phyloP scores from a whole-genome alignment of 2,329 filamentous ascomycete species.

The Epichloe scottii region DNA sequence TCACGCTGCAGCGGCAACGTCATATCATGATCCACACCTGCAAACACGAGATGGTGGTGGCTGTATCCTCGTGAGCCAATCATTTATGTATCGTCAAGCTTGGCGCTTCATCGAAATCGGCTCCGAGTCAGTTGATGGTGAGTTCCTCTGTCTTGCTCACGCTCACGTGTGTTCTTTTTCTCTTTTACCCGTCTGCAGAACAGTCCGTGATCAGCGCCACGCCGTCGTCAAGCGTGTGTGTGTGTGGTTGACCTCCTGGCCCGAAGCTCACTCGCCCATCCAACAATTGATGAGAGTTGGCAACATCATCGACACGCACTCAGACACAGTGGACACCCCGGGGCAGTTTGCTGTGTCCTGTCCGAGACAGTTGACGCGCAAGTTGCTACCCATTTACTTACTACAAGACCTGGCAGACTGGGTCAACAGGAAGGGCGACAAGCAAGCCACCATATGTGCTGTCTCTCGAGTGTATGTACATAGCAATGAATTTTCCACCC shows the following conservation, averaged over 20 bases:
- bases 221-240: no score
- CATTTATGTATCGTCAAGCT: not conserved
- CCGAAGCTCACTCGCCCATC: no score
- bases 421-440: not conserved
- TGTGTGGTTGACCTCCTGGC: no score
- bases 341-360: not conserved
- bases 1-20: slow-evolving; percentile 6
- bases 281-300: no score
- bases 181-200: no score
- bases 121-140: not conserved
- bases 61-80: slow-evolving; percentile 1
- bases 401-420: not conserved
- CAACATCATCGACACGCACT: not conserved
- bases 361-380: not conserved
- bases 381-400: not conserved
- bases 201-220: not conserved
- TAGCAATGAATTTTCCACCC: no score
- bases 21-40: slow-evolving; percentile 3
- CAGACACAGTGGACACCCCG: not conserved
- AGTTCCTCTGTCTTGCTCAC: not conserved
- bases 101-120: not conserved
- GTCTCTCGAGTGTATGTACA: no score
- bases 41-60: slow-evolving; percentile 6
- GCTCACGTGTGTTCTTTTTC: not conserved
- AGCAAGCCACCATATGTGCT: no score